Conservation (phyloP, 257 asterid genomes). For the Jacaranda copaia region DNA sequence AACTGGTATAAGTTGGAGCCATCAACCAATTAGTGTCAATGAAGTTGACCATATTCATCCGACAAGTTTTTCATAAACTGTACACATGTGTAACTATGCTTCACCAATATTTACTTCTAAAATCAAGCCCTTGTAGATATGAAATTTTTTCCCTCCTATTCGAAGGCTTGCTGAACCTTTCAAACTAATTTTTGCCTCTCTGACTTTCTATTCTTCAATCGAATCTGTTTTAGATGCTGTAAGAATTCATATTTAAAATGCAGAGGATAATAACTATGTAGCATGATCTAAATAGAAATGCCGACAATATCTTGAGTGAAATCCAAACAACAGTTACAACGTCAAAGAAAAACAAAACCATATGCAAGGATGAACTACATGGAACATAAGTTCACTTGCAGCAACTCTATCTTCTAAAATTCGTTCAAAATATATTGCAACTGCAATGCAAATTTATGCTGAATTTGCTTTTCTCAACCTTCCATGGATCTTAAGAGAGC, state of each 20-base stretch:
- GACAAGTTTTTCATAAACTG: too few species aligned
- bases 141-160: too few species aligned
- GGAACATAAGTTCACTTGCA: not conserved
- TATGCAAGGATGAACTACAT: not conserved
- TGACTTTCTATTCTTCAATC: conserved; percentile 64
- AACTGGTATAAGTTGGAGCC: too few species aligned
- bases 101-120: too few species aligned
- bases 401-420: not conserved
- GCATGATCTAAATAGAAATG: too few species aligned
- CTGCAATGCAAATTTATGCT: not conserved
- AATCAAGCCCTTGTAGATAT: too few species aligned
- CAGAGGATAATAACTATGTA: not conserved
- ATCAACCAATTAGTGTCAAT: too few species aligned
- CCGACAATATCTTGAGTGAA: not conserved
- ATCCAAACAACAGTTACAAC: not conserved
- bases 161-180: too few species aligned
- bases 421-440: not conserved
- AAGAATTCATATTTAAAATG: conserved; percentile 3
- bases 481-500: not conserved
- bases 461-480: not conserved
- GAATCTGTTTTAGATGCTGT: conserved; percentile 47
- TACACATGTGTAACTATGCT: too few species aligned
- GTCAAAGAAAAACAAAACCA: too few species aligned
- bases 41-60: conserved; percentile 43
- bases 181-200: conserved; percentile 68